phyloP scores from a whole-genome alignment of 306 rosid genomes.

The Gleditsia sinensis region DNA sequence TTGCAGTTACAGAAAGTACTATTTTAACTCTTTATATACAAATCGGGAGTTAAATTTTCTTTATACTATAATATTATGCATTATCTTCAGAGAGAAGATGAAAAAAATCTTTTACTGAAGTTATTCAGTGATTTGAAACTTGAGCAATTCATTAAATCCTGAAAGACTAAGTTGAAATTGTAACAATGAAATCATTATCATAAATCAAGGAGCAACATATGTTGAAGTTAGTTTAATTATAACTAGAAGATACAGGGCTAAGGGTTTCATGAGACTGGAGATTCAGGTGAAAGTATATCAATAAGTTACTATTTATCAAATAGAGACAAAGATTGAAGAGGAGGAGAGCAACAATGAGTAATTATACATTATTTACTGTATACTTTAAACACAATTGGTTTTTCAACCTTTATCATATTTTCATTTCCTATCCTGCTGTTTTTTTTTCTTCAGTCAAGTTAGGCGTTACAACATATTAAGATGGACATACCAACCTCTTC shows the following conservation, averaged over 20 bases:
- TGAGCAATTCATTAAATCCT: not conserved
- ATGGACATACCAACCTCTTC: not conserved
- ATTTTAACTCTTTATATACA: not conserved
- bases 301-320: not conserved
- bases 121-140: not conserved
- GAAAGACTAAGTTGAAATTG: not conserved
- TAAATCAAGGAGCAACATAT: too few species aligned
- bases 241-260: too few species aligned
- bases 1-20: not conserved
- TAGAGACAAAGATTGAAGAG: slow-evolving; percentile 1
- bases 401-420: not conserved
- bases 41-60: not conserved
- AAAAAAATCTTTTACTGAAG: slow-evolving; percentile 4
- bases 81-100: not conserved
- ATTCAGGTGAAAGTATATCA: not conserved
- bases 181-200: not conserved
- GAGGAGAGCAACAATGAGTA: not conserved
- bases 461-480: not conserved
- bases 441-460: not conserved
- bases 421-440: not conserved
- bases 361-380: not conserved
- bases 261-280: not conserved
- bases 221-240: too few species aligned
- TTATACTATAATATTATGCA: not conserved
- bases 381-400: not conserved